phyloP scores from a whole-genome alignment of 352 stramenopile species.

The Globisporangium nodosum region DNA sequence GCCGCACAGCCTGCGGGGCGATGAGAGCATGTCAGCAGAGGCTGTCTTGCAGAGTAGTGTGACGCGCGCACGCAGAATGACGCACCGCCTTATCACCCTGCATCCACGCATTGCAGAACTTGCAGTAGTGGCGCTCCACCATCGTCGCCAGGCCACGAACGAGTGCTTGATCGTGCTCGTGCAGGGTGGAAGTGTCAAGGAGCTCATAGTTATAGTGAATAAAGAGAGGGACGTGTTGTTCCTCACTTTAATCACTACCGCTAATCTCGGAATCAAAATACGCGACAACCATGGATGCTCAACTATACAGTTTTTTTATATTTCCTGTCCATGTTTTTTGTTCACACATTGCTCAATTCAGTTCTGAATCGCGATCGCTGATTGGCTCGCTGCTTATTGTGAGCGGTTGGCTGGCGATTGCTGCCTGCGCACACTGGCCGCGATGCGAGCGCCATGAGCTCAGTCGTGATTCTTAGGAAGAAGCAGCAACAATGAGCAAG shows the following conservation, averaged over 20 bases:
- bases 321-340: not conserved
- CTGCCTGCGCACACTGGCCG: conserved; percentile 2
- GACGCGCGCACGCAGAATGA: not conserved
- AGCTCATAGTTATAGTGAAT: not conserved
- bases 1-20: conserved; percentile 56
- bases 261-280: too few relatives aligned
- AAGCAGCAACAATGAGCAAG: conserved; percentile 82
- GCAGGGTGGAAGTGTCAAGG: too few relatives aligned
- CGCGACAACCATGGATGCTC: not conserved
- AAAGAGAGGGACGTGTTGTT: not conserved
- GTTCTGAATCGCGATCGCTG: not conserved
- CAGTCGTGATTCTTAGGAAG: conserved; percentile 85
- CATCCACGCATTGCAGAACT: conserved; percentile 88
- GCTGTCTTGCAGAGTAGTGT: too few relatives aligned
- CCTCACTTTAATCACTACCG: too few relatives aligned
- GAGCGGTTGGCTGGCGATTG: conserved; percentile 19
- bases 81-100: conserved; percentile 68
- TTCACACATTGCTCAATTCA: not conserved
- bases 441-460: not conserved
- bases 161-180: too few relatives aligned
- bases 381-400: not conserved
- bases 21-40: too few relatives aligned
- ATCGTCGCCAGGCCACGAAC: conserved; percentile 17
- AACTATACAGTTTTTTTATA: not conserved
- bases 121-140: conserved; percentile 79